These are phyloP conservation scores for Daldinia loculata DNA, from an alignment of 495 filamentous ascomycete species.

Conservation along the genomic window DNA sequence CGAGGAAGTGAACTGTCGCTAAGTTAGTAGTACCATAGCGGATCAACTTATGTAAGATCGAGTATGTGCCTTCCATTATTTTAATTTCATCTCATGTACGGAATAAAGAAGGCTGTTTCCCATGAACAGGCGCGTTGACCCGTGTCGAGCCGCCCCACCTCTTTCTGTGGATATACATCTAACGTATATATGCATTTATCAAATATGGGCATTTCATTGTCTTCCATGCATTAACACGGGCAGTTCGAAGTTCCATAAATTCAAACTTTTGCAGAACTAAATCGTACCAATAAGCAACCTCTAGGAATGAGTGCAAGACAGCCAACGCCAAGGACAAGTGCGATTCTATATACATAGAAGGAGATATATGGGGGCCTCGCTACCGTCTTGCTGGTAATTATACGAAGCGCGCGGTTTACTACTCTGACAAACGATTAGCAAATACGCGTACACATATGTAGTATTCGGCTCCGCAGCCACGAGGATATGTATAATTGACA, in stretches of 20 bases:
- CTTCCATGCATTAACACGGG: background rate
- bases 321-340: conserved; percentile 4
- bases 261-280: too few relatives aligned
- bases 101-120: background rate
- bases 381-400: conserved; percentile 26
- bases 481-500: conserved; percentile 20
- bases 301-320: too few relatives aligned
- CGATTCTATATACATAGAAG: background rate
- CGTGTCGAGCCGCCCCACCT: background rate
- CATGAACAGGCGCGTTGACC: background rate
- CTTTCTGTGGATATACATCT: background rate
- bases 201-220: background rate
- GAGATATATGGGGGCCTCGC: conserved; percentile 26
- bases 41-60: background rate
- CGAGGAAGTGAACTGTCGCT: background rate
- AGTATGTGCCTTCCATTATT: background rate
- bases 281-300: too few relatives aligned
- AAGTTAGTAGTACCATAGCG: background rate
- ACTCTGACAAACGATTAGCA: conserved; percentile 37
- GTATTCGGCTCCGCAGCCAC: conserved; percentile 24
- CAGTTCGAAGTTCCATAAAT: too few relatives aligned
- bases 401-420: conserved; percentile 4
- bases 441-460: conserved; percentile 22
- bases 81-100: background rate
- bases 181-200: background rate